Base-by-base conservation (phyloP, 441 rosid species). In the Metrosideros polymorpha region DNA sequence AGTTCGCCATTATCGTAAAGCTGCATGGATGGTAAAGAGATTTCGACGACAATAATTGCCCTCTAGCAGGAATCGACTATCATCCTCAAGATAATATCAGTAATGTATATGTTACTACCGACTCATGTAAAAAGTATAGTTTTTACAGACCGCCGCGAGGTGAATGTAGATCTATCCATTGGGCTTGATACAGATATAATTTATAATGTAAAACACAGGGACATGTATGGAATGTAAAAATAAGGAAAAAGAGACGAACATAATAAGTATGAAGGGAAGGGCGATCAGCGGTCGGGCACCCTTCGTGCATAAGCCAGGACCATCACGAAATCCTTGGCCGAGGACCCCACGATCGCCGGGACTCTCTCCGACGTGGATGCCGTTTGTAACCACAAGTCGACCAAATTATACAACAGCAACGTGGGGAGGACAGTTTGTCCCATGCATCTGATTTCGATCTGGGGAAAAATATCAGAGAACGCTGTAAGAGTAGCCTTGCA, bases 391-490 rank as follows among this genome's bases (percentile, higher is more conserved):
- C 98, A 97, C 86, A 91, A 87, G 66, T 96, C 98, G 45, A 95
- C 91, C 90, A 96, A 90, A 91, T 91, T 93, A 89, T 90, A 90
- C 88, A 97, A 89, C 88, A 90, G 92, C 88, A 94, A 82, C 17
- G 97, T 92, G 47, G 98, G 98, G 82, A 93, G 87, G 32, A 97
- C 95, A 57, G 97, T 88, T 87, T 94, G 94, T 85, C 98, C 99
- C 98, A 97, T 91, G 79, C 97, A 97, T 90, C 87, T 96, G 84
- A 97, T 96, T 93, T 94, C 98, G 35, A 97, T 92, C 99, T 97
- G 92, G 89, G 90, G 79, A 61, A 84, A 49, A 12, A 84, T 18
- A 3, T 29, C 30, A 55, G 29, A 59, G 79, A 32, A 84, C 35
- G 43, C 24, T 29, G 35, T 12, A 25, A 39, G 51, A 24, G n/a